Base-by-base conservation (phyloP, 1,284 basidiomycete species). In the Pholiota adiposa region DNA sequence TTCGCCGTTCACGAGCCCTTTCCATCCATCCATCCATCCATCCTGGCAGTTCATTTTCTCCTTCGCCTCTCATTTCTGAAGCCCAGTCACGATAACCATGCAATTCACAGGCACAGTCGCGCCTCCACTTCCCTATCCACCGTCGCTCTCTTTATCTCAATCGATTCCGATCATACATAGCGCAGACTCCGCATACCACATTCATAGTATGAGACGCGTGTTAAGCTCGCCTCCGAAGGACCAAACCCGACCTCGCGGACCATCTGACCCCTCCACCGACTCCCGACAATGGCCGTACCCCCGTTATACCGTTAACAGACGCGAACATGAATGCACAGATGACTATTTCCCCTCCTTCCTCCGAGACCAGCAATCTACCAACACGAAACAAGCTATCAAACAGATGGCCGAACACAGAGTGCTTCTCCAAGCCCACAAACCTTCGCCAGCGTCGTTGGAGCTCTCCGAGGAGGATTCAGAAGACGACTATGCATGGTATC, bases 401-500 rank as follows among this genome's bases (percentile, higher is more conserved):
- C 44, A 54, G 34, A 59, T 53, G 50, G 41, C 43, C 41, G 43
- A 49, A 33, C 36, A 46, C 57, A 33, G 57, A 16, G 51, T 49
- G 14, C 52, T 59, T 31, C 51, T 59, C 31, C 25, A 59, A 27
- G 25, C 43, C 14, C 27, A 34, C 4, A 60, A 62, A n/a, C n/a
- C 21, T 3, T 51, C 56, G 49, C 29, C 54, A 41, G 27, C 51
- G 19, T 27, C 58, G 31, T 50, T 19, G 16, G 61, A 56, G 36
- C 48, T 60, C 8, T 18, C 18, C 19, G 54, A 60, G 2, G 50
- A 38, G 19, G 65, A 65, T n/a, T 38, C 36, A 16, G 66, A 67
- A 6, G 66, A 68, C 59, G 66, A 68, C 18, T 63, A 68, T 34
- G 58, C 65, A 3, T 68, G 67, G 67, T 68, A 68, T 36, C 60